Base-by-base conservation (phyloP, 1,139 yeast genomes). In the Hyphopichia fennica region DNA sequence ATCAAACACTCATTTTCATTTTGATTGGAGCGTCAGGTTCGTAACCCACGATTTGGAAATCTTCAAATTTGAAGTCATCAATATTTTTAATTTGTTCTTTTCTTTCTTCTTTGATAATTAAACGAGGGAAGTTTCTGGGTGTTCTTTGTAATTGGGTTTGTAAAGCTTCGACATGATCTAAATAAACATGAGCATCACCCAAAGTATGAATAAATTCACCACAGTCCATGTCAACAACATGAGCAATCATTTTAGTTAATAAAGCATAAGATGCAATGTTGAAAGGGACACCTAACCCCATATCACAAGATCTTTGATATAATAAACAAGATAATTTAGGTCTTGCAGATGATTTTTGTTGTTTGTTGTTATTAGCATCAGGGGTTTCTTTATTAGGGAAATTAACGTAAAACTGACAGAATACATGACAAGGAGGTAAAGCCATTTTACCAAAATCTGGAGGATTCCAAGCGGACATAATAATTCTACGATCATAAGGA, bases 281-380 rank as follows among this genome's bases (percentile, higher is more conserved):
- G 65, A 93, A 93, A 0, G 99, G 99, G 14, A 93, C 98, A 11
- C 99, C 99, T 30, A 93, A 77, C 0, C 99, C 99, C 97, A 93
- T 91, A 59, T 93, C 99, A 66, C 98, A 93, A n/a, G 96, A 88
- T 56, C 99, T 79, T 67, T 93, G 99, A 65, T 95, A 93, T 69
- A 93, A 72, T 46, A 86, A 79, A 62, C 99, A 95, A 13, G 95
- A 86, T 45, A 93, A 75, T 57, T 74, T 81, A 29, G 95, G 95
- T 55, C 67, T 80, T 4, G 51, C 40, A 4, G 46, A 37, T 2
- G 50, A 25, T 38, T 54, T 53, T 27, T 45, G 48, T 47, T 45
- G 58, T 35, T 57, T 54, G 5, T 35, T 30, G 3, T 49, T 29
- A 37, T 44, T 45, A 5, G 57, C 35, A 11, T 52, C 52, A 2